phyloP scores from a whole-genome alignment of 2,329 filamentous ascomycete genomes.

The Diaporthe citri region DNA sequence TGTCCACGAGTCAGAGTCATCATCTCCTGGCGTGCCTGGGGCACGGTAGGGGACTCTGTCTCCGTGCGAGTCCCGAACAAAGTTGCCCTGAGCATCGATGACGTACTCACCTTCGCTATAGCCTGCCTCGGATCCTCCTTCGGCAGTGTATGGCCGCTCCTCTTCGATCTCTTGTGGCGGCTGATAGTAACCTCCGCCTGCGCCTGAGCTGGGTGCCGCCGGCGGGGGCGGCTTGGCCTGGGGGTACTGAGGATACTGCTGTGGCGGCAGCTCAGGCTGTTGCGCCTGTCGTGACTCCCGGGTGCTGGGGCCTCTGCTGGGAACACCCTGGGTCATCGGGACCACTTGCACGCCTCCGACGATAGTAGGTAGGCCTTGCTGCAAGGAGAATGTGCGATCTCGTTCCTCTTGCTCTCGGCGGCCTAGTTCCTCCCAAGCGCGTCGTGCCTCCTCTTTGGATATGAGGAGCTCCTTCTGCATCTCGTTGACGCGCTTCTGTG shows the following conservation, averaged over 20 bases:
- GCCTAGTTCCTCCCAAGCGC: constrained; percentile 97
- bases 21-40: constrained; percentile 58
- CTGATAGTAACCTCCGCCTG: constrained; percentile 57
- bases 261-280: constrained; percentile 34
- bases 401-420: constrained; percentile 93
- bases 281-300: constrained; percentile 53
- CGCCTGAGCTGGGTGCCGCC: constrained; percentile 53
- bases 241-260: constrained; percentile 47
- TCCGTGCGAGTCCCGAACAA: constrained; percentile 71
- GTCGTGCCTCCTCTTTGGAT: constrained; percentile 93
- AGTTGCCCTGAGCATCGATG: constrained; percentile 71
- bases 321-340: constrained; percentile 83
- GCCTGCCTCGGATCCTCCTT: constrained; percentile 68
- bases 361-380: constrained; percentile 87
- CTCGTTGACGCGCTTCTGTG: constrained; percentile 84
- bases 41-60: constrained; percentile 67
- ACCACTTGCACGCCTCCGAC: constrained; percentile 96
- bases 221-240: constrained; percentile 47
- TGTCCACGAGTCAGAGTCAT: constrained; percentile 63
- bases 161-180: constrained; percentile 59
- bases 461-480: constrained; percentile 95
- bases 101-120: constrained; percentile 81
- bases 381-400: constrained; percentile 85
- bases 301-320: constrained; percentile 65
- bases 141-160: constrained; percentile 57